A percentile compares a stretch with the other conserved stretches of the same genome.
phyloP scores from a whole-genome alignment of 2,329 filamentous ascomycete species.

The Alternaria atra region DNA sequence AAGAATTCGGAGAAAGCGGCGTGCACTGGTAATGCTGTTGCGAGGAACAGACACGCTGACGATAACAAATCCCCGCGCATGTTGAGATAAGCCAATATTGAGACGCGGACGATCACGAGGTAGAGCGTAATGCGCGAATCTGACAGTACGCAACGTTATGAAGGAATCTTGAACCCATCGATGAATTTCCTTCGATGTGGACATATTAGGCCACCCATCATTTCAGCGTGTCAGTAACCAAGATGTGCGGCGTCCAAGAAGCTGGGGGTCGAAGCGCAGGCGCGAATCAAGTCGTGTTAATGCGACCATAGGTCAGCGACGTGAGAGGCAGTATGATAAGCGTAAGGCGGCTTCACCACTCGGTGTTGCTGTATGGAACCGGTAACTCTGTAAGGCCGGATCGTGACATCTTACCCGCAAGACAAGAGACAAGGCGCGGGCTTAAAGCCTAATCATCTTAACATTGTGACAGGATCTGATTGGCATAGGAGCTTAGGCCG shows the following conservation, averaged over 20 bases:
- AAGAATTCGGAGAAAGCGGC: conserved; percentile 25
- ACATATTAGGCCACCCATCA: conserved; percentile 1
- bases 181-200: background rate
- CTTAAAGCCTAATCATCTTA: background rate
- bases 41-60: conserved; percentile 1
- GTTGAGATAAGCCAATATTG: background rate
- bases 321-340: conserved; percentile 4
- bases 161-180: background rate
- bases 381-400: background rate
- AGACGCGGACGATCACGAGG: background rate
- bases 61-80: background rate
- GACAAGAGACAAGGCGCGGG: background rate
- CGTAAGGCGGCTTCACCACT: background rate
- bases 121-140: background rate
- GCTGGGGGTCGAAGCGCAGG: background rate
- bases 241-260: background rate
- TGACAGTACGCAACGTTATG: background rate
- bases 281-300: background rate
- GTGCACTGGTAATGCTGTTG: background rate
- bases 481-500: background rate
- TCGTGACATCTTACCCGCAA: background rate
- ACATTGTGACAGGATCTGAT: background rate
- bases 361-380: background rate
- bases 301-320: background rate
- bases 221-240: background rate